These are phyloP conservation scores for Kondoa malvinella DNA, from an alignment of 768 basidiomycete species.

Conservation along the genomic window DNA sequence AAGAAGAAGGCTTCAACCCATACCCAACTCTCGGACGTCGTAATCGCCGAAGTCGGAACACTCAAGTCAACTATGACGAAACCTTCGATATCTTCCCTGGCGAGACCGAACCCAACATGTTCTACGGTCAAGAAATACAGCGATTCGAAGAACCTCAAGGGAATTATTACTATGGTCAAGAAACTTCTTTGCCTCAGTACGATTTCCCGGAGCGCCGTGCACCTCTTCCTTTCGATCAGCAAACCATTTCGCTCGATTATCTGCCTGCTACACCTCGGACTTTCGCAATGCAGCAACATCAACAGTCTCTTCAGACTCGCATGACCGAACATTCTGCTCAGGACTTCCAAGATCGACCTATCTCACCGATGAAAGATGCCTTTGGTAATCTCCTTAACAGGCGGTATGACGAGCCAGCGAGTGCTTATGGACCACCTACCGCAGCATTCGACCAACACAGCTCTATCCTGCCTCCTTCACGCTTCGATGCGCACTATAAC, in stretches of 20 bases:
- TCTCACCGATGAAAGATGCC: background rate
- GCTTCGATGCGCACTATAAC: too few species aligned
- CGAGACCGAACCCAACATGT: background rate
- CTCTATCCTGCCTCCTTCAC: too few species aligned
- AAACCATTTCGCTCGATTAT: background rate
- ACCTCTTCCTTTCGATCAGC: background rate
- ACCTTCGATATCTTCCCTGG: background rate
- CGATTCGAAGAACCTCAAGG: background rate
- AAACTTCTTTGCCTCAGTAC: background rate
- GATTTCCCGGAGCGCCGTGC: background rate
- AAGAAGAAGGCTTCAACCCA: background rate
- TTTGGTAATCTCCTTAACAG: background rate
- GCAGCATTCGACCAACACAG: background rate
- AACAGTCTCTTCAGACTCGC: background rate
- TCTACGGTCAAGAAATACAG: background rate
- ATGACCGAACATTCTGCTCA: background rate
- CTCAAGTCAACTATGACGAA: background rate
- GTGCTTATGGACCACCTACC: background rate
- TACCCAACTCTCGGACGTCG: background rate
- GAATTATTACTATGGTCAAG: background rate
- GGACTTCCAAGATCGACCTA: background rate
- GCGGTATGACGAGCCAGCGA: background rate
- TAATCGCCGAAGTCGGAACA: background rate
- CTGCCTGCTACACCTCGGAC: slow-evolving; percentile 5
- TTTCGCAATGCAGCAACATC: slow-evolving; percentile 7